These are phyloP conservation scores for Aspergillus sp. DNA, from an alignment of 2,329 filamentous ascomycete species.

Conservation along the genomic window DNA sequence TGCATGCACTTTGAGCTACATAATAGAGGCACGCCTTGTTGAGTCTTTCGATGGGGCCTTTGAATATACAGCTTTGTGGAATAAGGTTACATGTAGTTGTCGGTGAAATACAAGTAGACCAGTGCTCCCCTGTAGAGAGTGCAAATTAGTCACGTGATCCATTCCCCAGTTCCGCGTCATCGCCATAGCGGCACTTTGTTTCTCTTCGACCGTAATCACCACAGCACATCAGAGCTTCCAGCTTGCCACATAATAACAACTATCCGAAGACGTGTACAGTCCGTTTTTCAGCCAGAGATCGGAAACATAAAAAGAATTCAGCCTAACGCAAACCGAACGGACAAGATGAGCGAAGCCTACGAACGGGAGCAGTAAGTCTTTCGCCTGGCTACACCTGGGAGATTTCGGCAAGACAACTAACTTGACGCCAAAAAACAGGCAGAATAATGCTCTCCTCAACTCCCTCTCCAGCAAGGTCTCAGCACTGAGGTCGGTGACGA, in stretches of 20 bases:
- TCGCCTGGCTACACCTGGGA: no score
- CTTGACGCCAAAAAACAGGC: slow-evolving; percentile 40
- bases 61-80: no score
- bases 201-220: background rate
- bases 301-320: background rate
- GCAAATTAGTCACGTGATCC: slow-evolving; percentile 3
- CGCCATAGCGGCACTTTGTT: background rate
- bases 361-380: slow-evolving; percentile 61
- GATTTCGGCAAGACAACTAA: no score
- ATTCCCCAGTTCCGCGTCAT: slow-evolving; percentile 2
- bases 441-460: slow-evolving; percentile 91
- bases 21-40: background rate
- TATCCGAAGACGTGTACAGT: no score
- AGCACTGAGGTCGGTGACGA: slow-evolving; percentile 82
- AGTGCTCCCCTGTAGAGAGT: no score
- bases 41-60: no score
- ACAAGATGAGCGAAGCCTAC: slow-evolving; percentile 64
- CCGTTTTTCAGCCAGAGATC: background rate
- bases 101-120: no score
- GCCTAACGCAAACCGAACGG: background rate
- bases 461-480: slow-evolving; percentile 87
- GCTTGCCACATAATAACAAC: background rate
- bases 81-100: no score
- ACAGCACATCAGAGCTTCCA: background rate
- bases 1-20: background rate